These are phyloP conservation scores for Russula griseocarnosa DNA, from an alignment of 768 basidiomycete species.

Conservation along the genomic window DNA sequence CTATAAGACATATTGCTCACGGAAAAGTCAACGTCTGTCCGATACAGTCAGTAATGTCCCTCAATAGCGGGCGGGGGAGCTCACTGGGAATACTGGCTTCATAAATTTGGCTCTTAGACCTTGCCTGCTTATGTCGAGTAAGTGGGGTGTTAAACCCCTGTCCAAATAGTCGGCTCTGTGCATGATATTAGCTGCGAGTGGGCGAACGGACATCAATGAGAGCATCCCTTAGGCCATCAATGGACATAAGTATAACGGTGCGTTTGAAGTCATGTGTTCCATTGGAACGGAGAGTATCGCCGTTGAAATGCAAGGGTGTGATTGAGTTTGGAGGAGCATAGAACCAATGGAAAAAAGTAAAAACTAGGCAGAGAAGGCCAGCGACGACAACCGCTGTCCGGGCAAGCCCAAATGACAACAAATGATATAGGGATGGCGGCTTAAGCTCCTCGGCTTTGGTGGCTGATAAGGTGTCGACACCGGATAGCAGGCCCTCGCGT, in stretches of 20 bases:
- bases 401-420: constrained; percentile 21
- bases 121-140: constrained; percentile 73
- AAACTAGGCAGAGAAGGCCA: constrained; percentile 14
- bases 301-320: constrained; percentile 36
- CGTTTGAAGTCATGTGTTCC: constrained; percentile 80
- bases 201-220: neutral
- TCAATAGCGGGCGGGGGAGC: constrained; percentile 30
- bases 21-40: constrained; percentile 83
- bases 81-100: constrained; percentile 81
- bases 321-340: constrained; percentile 3
- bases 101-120: constrained; percentile 87
- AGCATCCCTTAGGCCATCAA: constrained; percentile 69
- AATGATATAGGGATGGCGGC: neutral
- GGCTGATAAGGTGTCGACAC: neutral
- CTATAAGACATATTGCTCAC: constrained; percentile 43
- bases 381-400: constrained; percentile 1
- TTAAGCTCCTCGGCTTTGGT: neutral
- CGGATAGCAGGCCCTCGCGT: constrained; percentile 30
- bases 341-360: constrained; percentile 7
- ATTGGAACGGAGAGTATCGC: constrained; percentile 55
- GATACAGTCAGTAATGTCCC: constrained; percentile 15
- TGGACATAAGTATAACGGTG: constrained; percentile 80
- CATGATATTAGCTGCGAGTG: neutral
- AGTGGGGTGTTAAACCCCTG: constrained; percentile 77
- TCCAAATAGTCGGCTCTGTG: constrained; percentile 82